These are phyloP conservation scores for Erythrobasidium hasegawianum DNA, from an alignment of 1,284 basidiomycete species.

Conservation along the genomic window DNA sequence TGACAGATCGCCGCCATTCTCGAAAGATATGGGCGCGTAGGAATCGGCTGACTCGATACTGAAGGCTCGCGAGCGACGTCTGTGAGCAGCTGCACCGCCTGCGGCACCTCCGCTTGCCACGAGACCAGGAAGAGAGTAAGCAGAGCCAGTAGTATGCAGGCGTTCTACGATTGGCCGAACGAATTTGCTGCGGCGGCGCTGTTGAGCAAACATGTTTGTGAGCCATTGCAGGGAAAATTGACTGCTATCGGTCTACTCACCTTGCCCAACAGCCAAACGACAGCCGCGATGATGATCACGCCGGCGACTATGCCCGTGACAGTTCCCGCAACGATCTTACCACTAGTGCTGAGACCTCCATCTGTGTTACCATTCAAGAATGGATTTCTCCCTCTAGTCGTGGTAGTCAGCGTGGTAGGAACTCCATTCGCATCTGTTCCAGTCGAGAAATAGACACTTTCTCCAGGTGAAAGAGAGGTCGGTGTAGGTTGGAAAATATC, in stretches of 20 bases:
- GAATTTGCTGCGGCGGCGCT: slow-evolving; percentile 30
- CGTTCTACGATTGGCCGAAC: slow-evolving; percentile 29
- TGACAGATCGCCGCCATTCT: slow-evolving; percentile 11
- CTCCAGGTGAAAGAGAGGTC: background rate
- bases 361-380: slow-evolving; percentile 17
- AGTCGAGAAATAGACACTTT: background rate
- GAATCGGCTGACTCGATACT: slow-evolving; percentile 31
- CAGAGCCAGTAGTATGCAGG: slow-evolving; percentile 25
- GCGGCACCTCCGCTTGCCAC: background rate
- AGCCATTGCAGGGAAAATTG: too few relatives aligned
- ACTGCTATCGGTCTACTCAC: too few relatives aligned
- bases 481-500: background rate
- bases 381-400: slow-evolving; percentile 10
- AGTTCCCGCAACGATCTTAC: slow-evolving; percentile 23
- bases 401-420: background rate
- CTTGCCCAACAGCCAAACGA: slow-evolving; percentile 30
- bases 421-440: slow-evolving; percentile 4
- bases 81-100: background rate
- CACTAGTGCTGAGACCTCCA: background rate
- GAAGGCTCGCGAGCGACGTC: slow-evolving; percentile 30
- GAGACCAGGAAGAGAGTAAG: slow-evolving; percentile 26
- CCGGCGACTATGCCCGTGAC: slow-evolving; percentile 24
- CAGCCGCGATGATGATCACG: slow-evolving; percentile 13
- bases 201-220: too few relatives aligned
- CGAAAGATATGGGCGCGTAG: slow-evolving; percentile 4